phyloP scores from a whole-genome alignment of 768 basidiomycete genomes.

The Trichaptum fuscoviolaceum region DNA sequence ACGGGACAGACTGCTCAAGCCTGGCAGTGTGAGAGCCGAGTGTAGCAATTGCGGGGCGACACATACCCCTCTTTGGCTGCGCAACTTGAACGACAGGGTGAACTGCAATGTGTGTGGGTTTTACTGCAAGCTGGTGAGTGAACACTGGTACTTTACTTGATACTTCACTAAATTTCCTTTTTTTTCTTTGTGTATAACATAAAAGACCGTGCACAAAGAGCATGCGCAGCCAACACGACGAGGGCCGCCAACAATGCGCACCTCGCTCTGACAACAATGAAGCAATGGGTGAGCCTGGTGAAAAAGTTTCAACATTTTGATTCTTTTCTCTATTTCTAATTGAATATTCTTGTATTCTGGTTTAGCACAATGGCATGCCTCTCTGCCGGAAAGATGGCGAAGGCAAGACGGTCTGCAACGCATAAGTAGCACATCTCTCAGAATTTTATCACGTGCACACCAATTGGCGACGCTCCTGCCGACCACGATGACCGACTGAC shows the following conservation, averaged over 20 bases:
- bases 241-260: slow-evolving; percentile 57
- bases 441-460: background rate
- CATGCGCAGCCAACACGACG: slow-evolving; percentile 75
- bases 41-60: slow-evolving; percentile 88
- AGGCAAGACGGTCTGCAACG: slow-evolving; percentile 88
- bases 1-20: slow-evolving; percentile 35
- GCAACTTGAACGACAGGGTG: slow-evolving; percentile 81
- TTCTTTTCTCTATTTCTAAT: slow-evolving; percentile 5
- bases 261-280: slow-evolving; percentile 70
- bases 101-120: slow-evolving; percentile 88
- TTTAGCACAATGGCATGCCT: slow-evolving; percentile 78
- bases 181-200: slow-evolving; percentile 41
- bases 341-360: background rate
- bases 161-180: slow-evolving; percentile 11
- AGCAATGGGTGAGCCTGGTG: slow-evolving; percentile 48
- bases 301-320: slow-evolving; percentile 12
- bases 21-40: no score
- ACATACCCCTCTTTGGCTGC: slow-evolving; percentile 82
- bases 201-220: slow-evolving; percentile 86
- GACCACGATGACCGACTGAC: background rate
- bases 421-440: slow-evolving; percentile 43
- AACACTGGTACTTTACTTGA: slow-evolving; percentile 9
- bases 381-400: slow-evolving; percentile 90
- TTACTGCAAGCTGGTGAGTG: slow-evolving; percentile 76
- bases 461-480: background rate